Percentiles rank a stretch among this genome's conserved stretches.
Evolutionary conservation across 129 eudicot species (phyloP).

Genomic region (Pseudognaphalium luteoalbum): DNA sequence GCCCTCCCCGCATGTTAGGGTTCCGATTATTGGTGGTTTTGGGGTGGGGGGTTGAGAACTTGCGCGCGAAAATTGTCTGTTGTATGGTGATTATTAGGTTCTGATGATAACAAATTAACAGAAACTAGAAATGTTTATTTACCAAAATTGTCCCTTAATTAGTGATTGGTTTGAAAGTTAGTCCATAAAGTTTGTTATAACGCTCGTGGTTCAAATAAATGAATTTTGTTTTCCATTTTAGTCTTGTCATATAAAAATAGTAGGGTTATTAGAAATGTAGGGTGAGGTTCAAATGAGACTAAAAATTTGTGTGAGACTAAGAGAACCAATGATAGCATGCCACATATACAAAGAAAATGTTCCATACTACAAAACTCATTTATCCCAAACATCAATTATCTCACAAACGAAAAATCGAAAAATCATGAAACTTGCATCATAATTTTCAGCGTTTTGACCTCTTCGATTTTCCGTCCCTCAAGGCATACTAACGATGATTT

Average conservation of each 20-base stretch:
- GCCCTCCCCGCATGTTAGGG: slow-evolving; percentile 44
- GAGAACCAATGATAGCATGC: too few species aligned
- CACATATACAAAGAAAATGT: too few species aligned
- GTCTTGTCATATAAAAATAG: background rate
- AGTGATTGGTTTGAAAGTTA: background rate
- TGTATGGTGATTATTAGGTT: slow-evolving; percentile 27
- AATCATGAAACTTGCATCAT: too few species aligned
- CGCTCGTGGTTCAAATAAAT: background rate
- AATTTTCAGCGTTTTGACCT: too few species aligned
- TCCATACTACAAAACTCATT: too few species aligned
- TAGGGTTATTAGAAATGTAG: too few species aligned
- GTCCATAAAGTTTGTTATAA: slow-evolving; percentile 1
- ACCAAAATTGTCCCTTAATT: background rate
- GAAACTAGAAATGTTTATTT: background rate
- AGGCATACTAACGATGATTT: too few species aligned
- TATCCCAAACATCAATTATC: too few species aligned
- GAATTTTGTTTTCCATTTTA: background rate
- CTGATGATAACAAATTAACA: background rate
- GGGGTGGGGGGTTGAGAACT: slow-evolving; percentile 35
- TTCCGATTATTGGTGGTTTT: slow-evolving; percentile 31
- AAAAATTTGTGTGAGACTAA: too few species aligned
- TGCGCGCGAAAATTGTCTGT: slow-evolving; percentile 30
- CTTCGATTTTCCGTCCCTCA: too few species aligned
- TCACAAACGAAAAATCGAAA: too few species aligned
- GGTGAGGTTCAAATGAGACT: too few species aligned